A percentile compares a stretch with the other conserved stretches of the same genome.
Conservation (phyloP, 345 rosid species). For the Physaria fendleri region DNA sequence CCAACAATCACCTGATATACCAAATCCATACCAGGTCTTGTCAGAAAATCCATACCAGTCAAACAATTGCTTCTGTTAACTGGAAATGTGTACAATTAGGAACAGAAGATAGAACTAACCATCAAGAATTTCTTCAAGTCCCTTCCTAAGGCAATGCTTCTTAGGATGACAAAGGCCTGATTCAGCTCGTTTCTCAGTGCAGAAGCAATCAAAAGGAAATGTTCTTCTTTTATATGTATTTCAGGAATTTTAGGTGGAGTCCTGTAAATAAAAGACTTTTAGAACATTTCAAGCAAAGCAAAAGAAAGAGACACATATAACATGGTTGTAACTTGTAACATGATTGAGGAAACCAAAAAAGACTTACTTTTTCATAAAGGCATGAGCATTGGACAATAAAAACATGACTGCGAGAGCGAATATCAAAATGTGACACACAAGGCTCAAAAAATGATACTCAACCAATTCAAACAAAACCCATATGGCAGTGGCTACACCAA, state of each 20-base stretch:
- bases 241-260: constrained; percentile 59
- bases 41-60: neutral
- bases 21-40: neutral
- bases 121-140: constrained; percentile 58
- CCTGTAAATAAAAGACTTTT: constrained; percentile 22
- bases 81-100: neutral
- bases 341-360: neutral
- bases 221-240: constrained; percentile 60
- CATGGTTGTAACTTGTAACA: neutral
- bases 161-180: constrained; percentile 41
- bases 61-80: neutral
- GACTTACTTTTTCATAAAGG: constrained; percentile 63
- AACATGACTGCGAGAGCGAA: constrained; percentile 47
- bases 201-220: constrained; percentile 50
- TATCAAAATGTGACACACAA: constrained; percentile 60
- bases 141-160: constrained; percentile 56
- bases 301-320: neutral
- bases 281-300: neutral
- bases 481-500: constrained; percentile 53
- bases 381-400: constrained; percentile 57
- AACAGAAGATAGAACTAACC: constrained; percentile 32
- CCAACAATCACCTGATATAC: constrained; percentile 51
- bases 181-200: constrained; percentile 51
- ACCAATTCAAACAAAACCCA: constrained; percentile 75
- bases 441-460: constrained; percentile 67